Evolutionary conservation across 768 basidiomycete genomes (phyloP).

Genomic region (Leccinum olivaceopallidum): DNA sequence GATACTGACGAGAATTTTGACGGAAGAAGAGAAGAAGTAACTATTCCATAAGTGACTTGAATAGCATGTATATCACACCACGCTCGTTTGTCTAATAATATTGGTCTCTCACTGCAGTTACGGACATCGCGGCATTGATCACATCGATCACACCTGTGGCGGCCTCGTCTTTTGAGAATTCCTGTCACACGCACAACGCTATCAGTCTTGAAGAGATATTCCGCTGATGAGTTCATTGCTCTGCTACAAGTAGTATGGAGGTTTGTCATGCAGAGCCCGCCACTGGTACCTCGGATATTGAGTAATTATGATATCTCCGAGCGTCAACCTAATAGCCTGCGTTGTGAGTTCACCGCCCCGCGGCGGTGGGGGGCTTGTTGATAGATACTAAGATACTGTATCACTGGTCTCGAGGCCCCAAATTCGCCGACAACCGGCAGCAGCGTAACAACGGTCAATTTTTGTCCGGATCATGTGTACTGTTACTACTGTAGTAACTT

Average conservation of each 20-base stretch:
- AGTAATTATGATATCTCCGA: neutral
- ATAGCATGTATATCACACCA: neutral
- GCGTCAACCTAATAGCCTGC: neutral
- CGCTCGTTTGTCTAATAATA: slow-evolving; percentile 9
- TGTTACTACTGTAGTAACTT: no score
- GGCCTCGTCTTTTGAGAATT: neutral
- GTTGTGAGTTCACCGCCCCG: neutral
- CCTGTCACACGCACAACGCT: neutral
- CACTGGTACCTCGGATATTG: neutral
- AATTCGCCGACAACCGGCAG: neutral
- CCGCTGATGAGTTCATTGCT: neutral
- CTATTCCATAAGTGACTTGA: neutral
- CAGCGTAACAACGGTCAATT: neutral
- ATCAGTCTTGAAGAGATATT: neutral
- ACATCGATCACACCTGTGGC: neutral
- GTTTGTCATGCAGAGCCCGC: neutral
- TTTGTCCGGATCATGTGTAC: no score
- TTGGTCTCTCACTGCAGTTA: neutral
- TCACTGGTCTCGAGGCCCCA: neutral
- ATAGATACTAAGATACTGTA: neutral
- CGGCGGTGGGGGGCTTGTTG: neutral
- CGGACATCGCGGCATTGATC: neutral
- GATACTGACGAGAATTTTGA: slow-evolving; percentile 41
- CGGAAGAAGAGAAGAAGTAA: slow-evolving; percentile 14
- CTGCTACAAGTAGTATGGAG: neutral